Evolutionary conservation across 2,329 filamentous ascomycete species (phyloP), one percentile per base, ranked within the genome.

Genomic region (Ceratocystis harringtonii): DNA sequence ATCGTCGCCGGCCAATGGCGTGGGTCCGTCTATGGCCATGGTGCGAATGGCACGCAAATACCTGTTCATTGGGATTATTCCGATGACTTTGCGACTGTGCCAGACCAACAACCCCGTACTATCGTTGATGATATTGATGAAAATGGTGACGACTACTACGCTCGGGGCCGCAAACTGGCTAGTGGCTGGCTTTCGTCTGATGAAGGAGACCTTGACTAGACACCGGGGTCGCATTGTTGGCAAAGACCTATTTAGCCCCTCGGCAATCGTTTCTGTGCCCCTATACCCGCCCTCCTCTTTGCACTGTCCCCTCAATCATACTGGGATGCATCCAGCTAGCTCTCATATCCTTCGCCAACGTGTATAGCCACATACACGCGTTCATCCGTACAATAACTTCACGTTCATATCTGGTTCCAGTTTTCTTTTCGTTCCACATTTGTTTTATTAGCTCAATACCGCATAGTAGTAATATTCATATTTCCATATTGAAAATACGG

Each of bases 1-100:
- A 90, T 96, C 68, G 81, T 85, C 1, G 79, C 79, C 36, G 83
- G 82, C 19, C 79, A 83, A 75, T 84, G 81, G 85, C 77, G 82
- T 71, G 87, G 82, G 68, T 75, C 81, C 69, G 78, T 84, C 63
- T 79, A 80, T 62, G 82, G 82, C 10, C 76, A 78, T 63, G 78
- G 78, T 41, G 81, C 84, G 65, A 72, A 75, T 17, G 81, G 81
- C 7, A 80, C 82, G 70, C 72, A 75, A 66, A 81, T 84, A 30
- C 79, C 80, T 1, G 83, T 84, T 2, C 77, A 81, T 60, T 85
- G 83, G 83, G 83, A 86, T 70, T 84, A 82, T 69, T 78, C 78
- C n/a, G 82, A 85, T 52, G 80, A 79, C 12, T 78, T 78, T 30
- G 78, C 80, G 45, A 41, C 45, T 8, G 43, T 48, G n/a, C 50